Evolutionary conservation across 352 stramenopile species (phyloP).

Genomic region (Thalassiosira sp.): DNA sequence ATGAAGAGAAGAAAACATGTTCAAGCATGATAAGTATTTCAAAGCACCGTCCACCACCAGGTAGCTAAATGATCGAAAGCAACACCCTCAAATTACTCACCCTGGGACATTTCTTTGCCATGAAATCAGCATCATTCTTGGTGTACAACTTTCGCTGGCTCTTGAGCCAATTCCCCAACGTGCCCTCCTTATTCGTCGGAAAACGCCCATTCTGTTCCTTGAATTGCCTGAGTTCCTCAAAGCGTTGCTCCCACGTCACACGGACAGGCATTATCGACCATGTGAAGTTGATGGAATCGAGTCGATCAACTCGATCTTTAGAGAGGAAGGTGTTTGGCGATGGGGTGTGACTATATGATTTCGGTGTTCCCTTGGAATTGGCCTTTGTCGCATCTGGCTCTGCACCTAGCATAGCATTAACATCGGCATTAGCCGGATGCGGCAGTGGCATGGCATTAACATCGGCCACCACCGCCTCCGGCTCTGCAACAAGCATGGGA

Average conservation of each 20-base stretch:
- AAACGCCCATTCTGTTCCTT: neutral
- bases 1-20: neutral
- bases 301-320: neutral
- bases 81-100: neutral
- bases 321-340: neutral
- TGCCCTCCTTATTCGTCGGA: slow-evolving; percentile 13
- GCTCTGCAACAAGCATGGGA: neutral
- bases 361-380: neutral
- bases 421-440: too few species aligned
- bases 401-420: neutral
- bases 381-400: neutral
- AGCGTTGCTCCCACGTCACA: slow-evolving; percentile 15
- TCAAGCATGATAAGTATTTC: neutral
- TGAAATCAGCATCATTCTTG: slow-evolving; percentile 18
- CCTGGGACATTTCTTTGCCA: slow-evolving; percentile 7
- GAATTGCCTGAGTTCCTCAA: slow-evolving; percentile 12
- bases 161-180: slow-evolving; percentile 16
- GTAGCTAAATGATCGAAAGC: too few species aligned
- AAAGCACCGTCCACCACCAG: neutral
- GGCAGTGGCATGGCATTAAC: too few species aligned
- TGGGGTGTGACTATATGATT: neutral
- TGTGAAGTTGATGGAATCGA: slow-evolving; percentile 14
- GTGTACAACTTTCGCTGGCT: slow-evolving; percentile 16
- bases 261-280: neutral
- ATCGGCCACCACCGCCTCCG: too few species aligned